Conservation (phyloP, 805 yeast genomes). For the Lipomyces yamanashiensis region DNA sequence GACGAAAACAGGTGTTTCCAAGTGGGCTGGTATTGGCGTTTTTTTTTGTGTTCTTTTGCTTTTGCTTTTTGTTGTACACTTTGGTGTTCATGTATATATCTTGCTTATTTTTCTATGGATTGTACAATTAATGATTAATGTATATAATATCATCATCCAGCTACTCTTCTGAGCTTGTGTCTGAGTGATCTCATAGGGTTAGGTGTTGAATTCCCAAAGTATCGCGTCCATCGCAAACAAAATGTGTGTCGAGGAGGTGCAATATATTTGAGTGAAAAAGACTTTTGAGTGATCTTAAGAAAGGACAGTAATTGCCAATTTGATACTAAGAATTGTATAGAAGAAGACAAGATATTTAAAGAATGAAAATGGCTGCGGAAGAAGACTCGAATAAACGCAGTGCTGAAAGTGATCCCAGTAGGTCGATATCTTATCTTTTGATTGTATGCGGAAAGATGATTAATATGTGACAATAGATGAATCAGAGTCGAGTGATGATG, state of each 20-base stretch:
- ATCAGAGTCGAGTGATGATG: slow-evolving; percentile 20
- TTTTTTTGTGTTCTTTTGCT: neutral
- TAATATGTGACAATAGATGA: neutral
- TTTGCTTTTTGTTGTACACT: neutral
- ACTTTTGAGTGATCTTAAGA: neutral
- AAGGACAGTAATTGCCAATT: neutral
- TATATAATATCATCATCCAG: too few relatives aligned
- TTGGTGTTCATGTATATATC: neutral
- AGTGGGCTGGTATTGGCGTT: neutral
- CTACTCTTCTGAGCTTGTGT: too few relatives aligned
- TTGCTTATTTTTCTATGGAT: neutral
- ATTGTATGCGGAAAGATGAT: too few relatives aligned
- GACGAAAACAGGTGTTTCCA: neutral
- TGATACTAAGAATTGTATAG: too few relatives aligned
- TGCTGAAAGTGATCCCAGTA: slow-evolving; percentile 1
- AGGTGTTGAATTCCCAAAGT: neutral
- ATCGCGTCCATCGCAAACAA: neutral
- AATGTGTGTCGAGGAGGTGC: neutral
- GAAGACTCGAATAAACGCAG: slow-evolving; percentile 8
- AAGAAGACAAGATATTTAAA: too few relatives aligned
- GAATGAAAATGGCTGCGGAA: neutral
- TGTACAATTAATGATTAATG: too few relatives aligned
- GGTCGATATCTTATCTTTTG: neutral
- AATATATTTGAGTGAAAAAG: neutral
- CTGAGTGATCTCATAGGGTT: neutral